phyloP scores from a whole-genome alignment of 257 asterid genomes.

The Henckelia pumila region DNA sequence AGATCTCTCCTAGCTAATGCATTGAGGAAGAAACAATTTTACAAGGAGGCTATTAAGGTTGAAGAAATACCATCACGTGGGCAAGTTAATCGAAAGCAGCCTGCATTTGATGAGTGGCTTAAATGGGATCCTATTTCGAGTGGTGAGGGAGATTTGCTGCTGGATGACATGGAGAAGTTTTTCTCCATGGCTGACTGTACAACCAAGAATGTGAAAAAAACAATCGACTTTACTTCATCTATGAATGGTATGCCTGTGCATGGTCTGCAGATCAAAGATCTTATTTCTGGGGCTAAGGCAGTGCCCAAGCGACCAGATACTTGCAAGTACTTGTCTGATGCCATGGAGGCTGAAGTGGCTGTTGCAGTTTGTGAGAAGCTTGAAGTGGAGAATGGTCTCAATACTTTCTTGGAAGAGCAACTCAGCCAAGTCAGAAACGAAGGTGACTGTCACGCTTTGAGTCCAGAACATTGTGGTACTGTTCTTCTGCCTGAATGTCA shows the following conservation, averaged over 20 bases:
- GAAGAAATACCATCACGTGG: conserved; percentile 55
- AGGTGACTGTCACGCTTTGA: conserved; percentile 11
- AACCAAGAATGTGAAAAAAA: conserved; percentile 45
- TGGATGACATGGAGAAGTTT: conserved; percentile 80
- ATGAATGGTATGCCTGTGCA: conserved; percentile 63
- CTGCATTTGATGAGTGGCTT: conserved; percentile 62
- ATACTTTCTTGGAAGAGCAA: conserved; percentile 24
- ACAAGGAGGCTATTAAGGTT: conserved; percentile 75
- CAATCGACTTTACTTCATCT: conserved; percentile 47
- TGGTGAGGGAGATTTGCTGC: conserved; percentile 83
- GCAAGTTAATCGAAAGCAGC: conserved; percentile 31
- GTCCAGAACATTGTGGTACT: conserved; percentile 20
- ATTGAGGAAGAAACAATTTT: conserved; percentile 60
- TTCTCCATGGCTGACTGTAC: conserved; percentile 44
- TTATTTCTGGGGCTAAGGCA: conserved; percentile 26
- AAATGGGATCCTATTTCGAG: conserved; percentile 93
- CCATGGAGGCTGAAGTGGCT: conserved; percentile 34
- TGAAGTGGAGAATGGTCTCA: conserved; percentile 29
- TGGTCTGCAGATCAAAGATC: conserved; percentile 62
- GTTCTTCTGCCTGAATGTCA: conserved; percentile 21
- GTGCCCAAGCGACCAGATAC: conserved; percentile 28
- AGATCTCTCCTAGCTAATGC: conserved; percentile 74
- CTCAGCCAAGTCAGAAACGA: conserved; percentile 12
- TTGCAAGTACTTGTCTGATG: conserved; percentile 23
- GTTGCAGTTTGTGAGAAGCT: conserved; percentile 32